phyloP scores from a whole-genome alignment of 2,329 filamentous ascomycete genomes.

The Phaeosphaeriaceae sp. region DNA sequence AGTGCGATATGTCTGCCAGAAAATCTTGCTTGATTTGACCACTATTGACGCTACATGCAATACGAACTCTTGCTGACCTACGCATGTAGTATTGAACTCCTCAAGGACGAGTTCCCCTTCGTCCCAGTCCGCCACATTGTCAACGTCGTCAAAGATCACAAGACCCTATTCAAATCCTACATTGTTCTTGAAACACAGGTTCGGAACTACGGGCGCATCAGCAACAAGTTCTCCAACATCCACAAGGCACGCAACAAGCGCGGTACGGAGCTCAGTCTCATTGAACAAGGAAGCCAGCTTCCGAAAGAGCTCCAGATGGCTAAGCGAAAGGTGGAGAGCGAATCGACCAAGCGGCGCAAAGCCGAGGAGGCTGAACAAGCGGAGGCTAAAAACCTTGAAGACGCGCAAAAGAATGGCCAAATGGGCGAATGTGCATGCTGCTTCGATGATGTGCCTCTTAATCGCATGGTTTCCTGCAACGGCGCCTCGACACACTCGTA shows the following conservation, averaged over 20 bases:
- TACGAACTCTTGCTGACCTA: slow-evolving; percentile 13
- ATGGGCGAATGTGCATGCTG: slow-evolving; percentile 75
- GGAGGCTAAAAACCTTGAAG: slow-evolving; percentile 47
- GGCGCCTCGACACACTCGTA: slow-evolving; percentile 69
- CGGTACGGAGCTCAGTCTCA: slow-evolving; percentile 23
- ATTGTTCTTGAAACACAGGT: slow-evolving; percentile 40
- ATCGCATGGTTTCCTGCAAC: slow-evolving; percentile 73
- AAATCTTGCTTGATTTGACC: not conserved
- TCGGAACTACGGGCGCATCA: slow-evolving; percentile 23
- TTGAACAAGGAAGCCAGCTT: slow-evolving; percentile 30
- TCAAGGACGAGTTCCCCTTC: slow-evolving; percentile 52
- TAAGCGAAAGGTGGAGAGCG: slow-evolving; percentile 25
- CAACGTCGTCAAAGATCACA: slow-evolving; percentile 33
- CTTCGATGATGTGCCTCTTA: slow-evolving; percentile 69
- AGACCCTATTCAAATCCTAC: slow-evolving; percentile 50
- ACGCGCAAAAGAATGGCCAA: slow-evolving; percentile 48
- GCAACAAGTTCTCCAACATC: slow-evolving; percentile 24
- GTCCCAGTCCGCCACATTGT: slow-evolving; percentile 48
- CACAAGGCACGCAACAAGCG: slow-evolving; percentile 28
- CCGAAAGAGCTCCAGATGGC: slow-evolving; percentile 43
- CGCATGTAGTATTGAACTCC: slow-evolving; percentile 31
- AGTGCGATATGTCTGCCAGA: not conserved
- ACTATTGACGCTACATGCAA: not conserved
- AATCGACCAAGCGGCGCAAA: slow-evolving; percentile 32
- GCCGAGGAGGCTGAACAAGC: slow-evolving; percentile 24